phyloP scores from a whole-genome alignment of 2,329 filamentous ascomycete species.

The Alternaria atra region DNA sequence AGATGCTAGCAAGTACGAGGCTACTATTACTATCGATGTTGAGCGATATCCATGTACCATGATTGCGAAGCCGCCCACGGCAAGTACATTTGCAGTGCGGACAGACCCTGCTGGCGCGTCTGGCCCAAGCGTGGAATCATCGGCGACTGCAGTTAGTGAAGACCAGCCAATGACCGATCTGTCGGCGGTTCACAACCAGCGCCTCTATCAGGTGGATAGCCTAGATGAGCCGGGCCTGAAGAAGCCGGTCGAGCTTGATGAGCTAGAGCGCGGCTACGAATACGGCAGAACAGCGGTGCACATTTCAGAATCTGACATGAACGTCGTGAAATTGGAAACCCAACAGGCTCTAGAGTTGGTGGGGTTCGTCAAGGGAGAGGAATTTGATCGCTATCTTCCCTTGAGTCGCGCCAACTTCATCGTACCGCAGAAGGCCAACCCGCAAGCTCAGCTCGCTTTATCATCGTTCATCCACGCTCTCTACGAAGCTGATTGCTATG shows the following conservation, averaged over 20 bases:
- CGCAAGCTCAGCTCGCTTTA: conserved; percentile 83
- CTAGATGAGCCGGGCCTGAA: conserved; percentile 78
- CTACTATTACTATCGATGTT: conserved; percentile 82
- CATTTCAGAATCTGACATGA: conserved; percentile 85
- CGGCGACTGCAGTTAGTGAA: conserved; percentile 57
- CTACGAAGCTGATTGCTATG: conserved; percentile 83
- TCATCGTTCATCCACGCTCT: conserved; percentile 91
- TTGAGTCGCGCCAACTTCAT: conserved; percentile 84
- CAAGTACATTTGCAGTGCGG: conserved; percentile 76
- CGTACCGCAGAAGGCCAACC: conserved; percentile 77
- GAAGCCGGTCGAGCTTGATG: conserved; percentile 80
- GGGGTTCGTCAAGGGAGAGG: conserved; percentile 80
- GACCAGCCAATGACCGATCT: conserved; percentile 58
- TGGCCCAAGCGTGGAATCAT: conserved; percentile 64
- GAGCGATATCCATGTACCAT: conserved; percentile 92
- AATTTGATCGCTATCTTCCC: conserved; percentile 84
- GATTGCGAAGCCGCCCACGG: conserved; percentile 75
- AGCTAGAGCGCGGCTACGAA: conserved; percentile 90
- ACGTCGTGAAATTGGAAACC: conserved; percentile 88
- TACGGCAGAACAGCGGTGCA: conserved; percentile 93
- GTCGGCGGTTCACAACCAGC: conserved; percentile 76
- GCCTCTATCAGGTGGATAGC: conserved; percentile 83
- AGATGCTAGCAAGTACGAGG: conserved; percentile 74
- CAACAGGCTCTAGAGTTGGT: conserved; percentile 78
- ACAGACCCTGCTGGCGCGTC: conserved; percentile 54